Evolutionary conservation across 305 asterid genomes (phyloP).

Genomic region (Caryopteris hybrid): DNA sequence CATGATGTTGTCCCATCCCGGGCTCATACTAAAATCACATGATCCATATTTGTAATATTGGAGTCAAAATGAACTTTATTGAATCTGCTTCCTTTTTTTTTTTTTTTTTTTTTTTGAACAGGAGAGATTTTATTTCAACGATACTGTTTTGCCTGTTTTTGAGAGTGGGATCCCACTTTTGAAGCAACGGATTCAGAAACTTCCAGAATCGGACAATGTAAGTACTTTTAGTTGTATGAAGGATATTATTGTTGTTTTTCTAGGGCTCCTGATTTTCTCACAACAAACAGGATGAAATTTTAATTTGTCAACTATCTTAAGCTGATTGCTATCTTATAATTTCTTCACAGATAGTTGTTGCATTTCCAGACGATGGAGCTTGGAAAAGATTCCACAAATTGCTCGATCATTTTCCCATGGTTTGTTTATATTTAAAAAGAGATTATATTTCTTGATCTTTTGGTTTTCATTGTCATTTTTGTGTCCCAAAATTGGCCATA

Average conservation of each 20-base stretch:
- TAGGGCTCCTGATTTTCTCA: background rate
- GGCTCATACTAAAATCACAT: background rate
- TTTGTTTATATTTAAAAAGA: conserved; percentile 23
- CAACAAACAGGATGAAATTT: background rate
- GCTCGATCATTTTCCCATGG: conserved; percentile 78
- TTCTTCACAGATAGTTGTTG: conserved; percentile 69
- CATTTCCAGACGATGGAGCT: conserved; percentile 99
- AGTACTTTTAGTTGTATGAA: conserved; percentile 12
- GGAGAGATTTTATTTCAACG: conserved; percentile 97
- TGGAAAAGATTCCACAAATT: conserved; percentile 98
- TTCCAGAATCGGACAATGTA: conserved; percentile 71
- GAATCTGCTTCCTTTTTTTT: conserved; percentile 23
- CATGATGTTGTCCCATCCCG: no score
- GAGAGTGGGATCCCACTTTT: conserved; percentile 94
- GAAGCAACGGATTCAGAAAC: conserved; percentile 81
- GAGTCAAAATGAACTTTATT: background rate
- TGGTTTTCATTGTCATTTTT: conserved; percentile 8
- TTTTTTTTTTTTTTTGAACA: no score
- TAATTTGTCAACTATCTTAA: background rate
- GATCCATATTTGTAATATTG: background rate
- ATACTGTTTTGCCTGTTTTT: conserved; percentile 82
- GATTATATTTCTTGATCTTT: background rate
- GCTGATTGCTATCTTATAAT: background rate
- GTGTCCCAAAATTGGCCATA: conserved; percentile 19
- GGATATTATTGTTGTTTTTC: background rate